Conservation (phyloP, 73 alveolate genomes). For the Effrenium voratum region DNA sequence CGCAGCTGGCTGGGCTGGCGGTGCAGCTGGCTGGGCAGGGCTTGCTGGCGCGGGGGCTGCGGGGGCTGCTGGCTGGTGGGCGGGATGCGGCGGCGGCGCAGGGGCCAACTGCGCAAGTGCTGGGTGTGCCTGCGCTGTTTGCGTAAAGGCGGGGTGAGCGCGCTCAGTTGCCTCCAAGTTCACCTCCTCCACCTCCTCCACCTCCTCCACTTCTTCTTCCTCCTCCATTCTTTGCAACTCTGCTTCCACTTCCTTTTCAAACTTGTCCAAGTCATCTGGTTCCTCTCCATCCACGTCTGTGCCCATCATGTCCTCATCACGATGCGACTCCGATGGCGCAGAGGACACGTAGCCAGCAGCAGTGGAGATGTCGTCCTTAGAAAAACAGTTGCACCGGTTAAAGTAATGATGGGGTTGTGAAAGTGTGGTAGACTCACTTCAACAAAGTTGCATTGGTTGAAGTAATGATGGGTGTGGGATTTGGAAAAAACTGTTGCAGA, state of each 20-base stretch:
- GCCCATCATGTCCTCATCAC: background rate
- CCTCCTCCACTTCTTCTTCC: background rate
- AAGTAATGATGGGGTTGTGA: too few relatives aligned
- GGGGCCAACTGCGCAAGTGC: background rate
- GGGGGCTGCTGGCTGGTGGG: background rate
- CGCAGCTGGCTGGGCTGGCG: background rate
- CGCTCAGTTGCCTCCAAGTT: background rate
- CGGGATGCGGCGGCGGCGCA: background rate
- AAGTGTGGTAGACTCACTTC: too few relatives aligned
- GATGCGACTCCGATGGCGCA: too few relatives aligned
- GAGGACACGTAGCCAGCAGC: background rate
- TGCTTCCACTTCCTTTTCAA: background rate
- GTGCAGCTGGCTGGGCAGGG: background rate
- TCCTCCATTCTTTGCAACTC: background rate
- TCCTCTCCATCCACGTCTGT: too few relatives aligned
- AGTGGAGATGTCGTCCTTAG: conserved; percentile 15
- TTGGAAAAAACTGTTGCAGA: too few relatives aligned
- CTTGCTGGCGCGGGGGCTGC: background rate
- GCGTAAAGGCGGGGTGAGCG: background rate
- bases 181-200: background rate
- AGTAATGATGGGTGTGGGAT: too few relatives aligned
- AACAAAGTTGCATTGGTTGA: too few relatives aligned
- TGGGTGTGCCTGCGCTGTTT: background rate
- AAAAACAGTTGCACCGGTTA: background rate
- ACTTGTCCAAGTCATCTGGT: background rate